Conservation (phyloP, 768 basidiomycete species). For the Collybia mongolica region DNA sequence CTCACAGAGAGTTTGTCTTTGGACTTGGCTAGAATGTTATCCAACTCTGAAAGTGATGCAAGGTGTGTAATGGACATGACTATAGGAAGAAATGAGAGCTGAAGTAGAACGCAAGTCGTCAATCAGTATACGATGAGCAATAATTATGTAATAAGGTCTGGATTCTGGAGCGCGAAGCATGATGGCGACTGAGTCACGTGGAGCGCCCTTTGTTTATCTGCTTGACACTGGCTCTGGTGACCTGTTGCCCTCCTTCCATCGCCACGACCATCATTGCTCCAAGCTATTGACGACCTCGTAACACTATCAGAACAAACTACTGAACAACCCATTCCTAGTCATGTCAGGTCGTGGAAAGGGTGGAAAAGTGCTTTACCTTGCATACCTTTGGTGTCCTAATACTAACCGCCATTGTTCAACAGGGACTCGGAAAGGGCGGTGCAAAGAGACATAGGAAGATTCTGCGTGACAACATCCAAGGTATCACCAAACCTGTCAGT, state of each 20-base stretch:
- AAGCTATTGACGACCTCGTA: no score
- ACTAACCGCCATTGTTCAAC: slow-evolving; percentile 1
- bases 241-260: neutral
- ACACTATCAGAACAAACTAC: no score
- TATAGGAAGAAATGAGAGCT: neutral
- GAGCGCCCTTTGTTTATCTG: no score
- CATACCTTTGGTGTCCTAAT: neutral
- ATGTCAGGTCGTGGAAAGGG: slow-evolving; percentile 89
- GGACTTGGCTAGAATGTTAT: slow-evolving; percentile 54
- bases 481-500: slow-evolving; percentile 19
- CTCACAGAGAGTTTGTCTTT: slow-evolving; percentile 65
- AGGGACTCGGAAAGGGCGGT: slow-evolving; percentile 85
- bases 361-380: slow-evolving; percentile 50
- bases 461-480: slow-evolving; percentile 72
- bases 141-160: no score
- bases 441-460: slow-evolving; percentile 85
- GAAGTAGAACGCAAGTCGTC: neutral
- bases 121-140: no score
- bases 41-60: slow-evolving; percentile 61
- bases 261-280: no score
- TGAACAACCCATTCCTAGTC: no score
- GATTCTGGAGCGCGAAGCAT: no score
- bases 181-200: neutral
- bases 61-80: slow-evolving; percentile 64
- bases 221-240: neutral